These are phyloP conservation scores for Castanea crenata DNA, from an alignment of 306 rosid genomes.

Conservation along the genomic window DNA sequence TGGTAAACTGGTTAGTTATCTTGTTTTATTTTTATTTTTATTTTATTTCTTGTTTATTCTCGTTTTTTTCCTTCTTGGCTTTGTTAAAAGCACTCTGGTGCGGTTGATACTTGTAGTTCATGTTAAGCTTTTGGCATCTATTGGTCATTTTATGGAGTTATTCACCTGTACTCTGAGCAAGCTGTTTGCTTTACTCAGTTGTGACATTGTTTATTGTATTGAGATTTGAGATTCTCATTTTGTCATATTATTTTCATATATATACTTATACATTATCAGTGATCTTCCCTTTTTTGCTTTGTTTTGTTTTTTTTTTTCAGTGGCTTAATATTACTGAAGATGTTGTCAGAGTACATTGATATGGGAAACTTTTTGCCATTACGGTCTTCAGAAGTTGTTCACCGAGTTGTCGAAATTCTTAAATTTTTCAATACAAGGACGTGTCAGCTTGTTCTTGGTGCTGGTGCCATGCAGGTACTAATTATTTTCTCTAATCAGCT, in stretches of 20 bases:
- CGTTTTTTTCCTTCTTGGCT: background rate
- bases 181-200: background rate
- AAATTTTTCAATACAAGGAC: slow-evolving; percentile 97
- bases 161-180: background rate
- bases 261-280: background rate
- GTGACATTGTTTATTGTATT: slow-evolving; percentile 16
- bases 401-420: slow-evolving; percentile 88
- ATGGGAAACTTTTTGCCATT: slow-evolving; percentile 79
- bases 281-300: background rate
- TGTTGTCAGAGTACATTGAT: slow-evolving; percentile 93
- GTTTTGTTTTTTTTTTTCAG: slow-evolving; percentile 42
- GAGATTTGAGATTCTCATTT: background rate
- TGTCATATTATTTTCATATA: background rate
- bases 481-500: background rate
- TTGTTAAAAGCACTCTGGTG: background rate
- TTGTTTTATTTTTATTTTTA: slow-evolving; percentile 16
- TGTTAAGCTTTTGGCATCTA: background rate
- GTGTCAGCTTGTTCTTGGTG: slow-evolving; percentile 99
- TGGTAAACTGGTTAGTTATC: slow-evolving; percentile 98
- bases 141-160: background rate
- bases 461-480: slow-evolving; percentile 99
- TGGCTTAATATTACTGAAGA: slow-evolving; percentile 95
- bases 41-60: background rate
- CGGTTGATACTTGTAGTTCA: background rate
- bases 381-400: slow-evolving; percentile 89